Percentiles rank a stretch among this genome's conserved stretches.
These are phyloP conservation scores for Talaromyces sp. DNA, from an alignment of 2,329 filamentous ascomycete species.

Conservation along the genomic window DNA sequence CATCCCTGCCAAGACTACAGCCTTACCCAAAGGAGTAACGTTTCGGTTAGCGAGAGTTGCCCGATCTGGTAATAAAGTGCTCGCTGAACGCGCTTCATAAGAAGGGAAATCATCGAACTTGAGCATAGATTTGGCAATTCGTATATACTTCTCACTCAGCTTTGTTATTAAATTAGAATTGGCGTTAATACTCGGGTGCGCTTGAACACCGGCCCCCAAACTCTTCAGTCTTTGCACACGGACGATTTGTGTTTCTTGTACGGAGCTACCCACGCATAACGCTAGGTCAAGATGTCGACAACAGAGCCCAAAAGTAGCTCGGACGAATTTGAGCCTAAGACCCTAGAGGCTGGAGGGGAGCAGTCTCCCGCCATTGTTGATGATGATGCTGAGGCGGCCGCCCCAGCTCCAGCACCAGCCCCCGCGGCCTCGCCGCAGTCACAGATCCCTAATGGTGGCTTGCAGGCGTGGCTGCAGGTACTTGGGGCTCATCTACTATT, in stretches of 20 bases:
- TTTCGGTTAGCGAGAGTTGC: background rate
- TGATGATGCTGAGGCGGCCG: no score
- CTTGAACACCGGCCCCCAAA: background rate
- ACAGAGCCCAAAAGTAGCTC: background rate
- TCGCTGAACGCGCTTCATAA: background rate
- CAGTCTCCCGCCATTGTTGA: background rate
- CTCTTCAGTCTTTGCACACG: background rate
- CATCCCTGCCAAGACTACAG: background rate
- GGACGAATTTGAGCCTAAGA: background rate
- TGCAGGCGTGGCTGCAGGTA: conserved; percentile 31
- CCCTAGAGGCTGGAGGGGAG: background rate
- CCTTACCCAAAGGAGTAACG: background rate
- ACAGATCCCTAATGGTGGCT: conserved; percentile 24
- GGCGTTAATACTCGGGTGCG: background rate
- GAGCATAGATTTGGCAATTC: background rate
- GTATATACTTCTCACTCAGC: background rate
- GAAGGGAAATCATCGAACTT: background rate
- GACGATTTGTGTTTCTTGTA: background rate
- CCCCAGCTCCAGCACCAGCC: no score
- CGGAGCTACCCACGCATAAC: background rate
- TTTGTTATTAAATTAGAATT: background rate
- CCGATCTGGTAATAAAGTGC: background rate
- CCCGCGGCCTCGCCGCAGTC: no score
- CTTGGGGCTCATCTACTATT: conserved; percentile 28
- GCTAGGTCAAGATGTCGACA: background rate